A percentile compares a stretch with the other conserved stretches of the same genome.
These are phyloP conservation scores for Penicillium nucicola DNA, from an alignment of 495 filamentous ascomycete genomes.

Conservation along the genomic window DNA sequence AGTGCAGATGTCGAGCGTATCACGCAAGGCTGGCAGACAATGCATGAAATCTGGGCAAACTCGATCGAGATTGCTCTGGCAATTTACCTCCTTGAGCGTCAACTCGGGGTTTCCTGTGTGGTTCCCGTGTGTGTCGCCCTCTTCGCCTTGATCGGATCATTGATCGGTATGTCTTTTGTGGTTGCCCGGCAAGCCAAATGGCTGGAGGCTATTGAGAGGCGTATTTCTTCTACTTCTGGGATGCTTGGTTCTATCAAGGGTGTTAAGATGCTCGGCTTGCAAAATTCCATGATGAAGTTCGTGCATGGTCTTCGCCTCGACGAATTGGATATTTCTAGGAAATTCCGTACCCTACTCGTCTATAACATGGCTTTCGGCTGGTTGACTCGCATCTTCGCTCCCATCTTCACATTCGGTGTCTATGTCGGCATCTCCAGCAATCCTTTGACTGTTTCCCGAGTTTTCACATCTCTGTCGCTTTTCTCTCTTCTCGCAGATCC, in stretches of 20 bases:
- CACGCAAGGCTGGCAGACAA: conserved; percentile 39
- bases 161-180: conserved; percentile 34
- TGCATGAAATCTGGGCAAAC: conserved; percentile 61
- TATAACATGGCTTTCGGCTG: conserved; percentile 54
- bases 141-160: conserved; percentile 29
- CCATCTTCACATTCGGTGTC: conserved; percentile 50
- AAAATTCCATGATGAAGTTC: conserved; percentile 29
- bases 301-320: conserved; percentile 52
- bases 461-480: conserved; percentile 60
- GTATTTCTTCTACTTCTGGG: conserved; percentile 46
- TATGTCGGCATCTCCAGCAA: conserved; percentile 49
- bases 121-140: conserved; percentile 54
- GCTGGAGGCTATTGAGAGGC: conserved; percentile 48
- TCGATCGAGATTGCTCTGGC: conserved; percentile 57
- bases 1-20: conserved; percentile 61
- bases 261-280: conserved; percentile 61
- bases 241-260: conserved; percentile 58
- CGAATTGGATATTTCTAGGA: conserved; percentile 55
- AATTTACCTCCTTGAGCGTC: conserved; percentile 52
- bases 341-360: conserved; percentile 52
- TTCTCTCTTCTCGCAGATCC: conserved; percentile 58
- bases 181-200: conserved; percentile 24
- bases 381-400: conserved; percentile 48
- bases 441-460: conserved; percentile 45
- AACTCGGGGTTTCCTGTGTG: conserved; percentile 50